These are phyloP conservation scores for Xanthoconium separans DNA, from an alignment of 1,284 basidiomycete species.

Conservation along the genomic window DNA sequence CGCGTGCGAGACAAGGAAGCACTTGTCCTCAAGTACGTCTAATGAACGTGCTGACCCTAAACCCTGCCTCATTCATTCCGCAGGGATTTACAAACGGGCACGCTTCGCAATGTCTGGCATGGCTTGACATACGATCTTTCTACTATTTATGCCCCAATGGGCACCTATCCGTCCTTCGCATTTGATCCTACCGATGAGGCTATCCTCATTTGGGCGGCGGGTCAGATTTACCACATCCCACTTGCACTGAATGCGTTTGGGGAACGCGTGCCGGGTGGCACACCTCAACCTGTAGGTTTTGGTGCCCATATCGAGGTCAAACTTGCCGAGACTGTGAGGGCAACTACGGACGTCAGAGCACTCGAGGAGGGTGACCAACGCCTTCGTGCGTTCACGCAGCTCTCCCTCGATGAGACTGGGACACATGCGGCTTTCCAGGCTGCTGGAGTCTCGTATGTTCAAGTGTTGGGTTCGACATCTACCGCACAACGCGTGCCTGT, in stretches of 20 bases:
- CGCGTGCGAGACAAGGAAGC: constrained; percentile 71
- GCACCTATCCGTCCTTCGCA: constrained; percentile 71
- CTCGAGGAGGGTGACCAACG: constrained; percentile 57
- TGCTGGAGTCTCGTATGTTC: constrained; percentile 61
- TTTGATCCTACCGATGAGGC: constrained; percentile 56
- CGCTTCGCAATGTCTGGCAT: constrained; percentile 63
- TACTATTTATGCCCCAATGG: constrained; percentile 67
- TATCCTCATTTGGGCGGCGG: constrained; percentile 70
- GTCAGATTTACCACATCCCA: constrained; percentile 63
- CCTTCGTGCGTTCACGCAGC: constrained; percentile 59
- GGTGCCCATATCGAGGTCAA: constrained; percentile 59
- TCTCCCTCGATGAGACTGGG: constrained; percentile 55
- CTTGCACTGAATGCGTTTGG: constrained; percentile 44
- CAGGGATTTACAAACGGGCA: constrained; percentile 66
- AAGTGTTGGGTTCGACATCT: constrained; percentile 36
- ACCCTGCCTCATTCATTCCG: background rate
- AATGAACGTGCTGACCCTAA: background rate
- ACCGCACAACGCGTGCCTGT: constrained; percentile 44
- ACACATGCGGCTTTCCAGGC: constrained; percentile 60
- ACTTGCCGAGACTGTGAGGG: constrained; percentile 56
- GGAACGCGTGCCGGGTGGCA: constrained; percentile 48
- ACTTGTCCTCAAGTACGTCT: constrained; percentile 61
- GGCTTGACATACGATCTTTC: constrained; percentile 66
- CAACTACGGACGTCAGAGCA: constrained; percentile 46
- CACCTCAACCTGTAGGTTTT: constrained; percentile 55